Conservation (phyloP, 2,329 filamentous ascomycete genomes). For the Eutypa lata region DNA sequence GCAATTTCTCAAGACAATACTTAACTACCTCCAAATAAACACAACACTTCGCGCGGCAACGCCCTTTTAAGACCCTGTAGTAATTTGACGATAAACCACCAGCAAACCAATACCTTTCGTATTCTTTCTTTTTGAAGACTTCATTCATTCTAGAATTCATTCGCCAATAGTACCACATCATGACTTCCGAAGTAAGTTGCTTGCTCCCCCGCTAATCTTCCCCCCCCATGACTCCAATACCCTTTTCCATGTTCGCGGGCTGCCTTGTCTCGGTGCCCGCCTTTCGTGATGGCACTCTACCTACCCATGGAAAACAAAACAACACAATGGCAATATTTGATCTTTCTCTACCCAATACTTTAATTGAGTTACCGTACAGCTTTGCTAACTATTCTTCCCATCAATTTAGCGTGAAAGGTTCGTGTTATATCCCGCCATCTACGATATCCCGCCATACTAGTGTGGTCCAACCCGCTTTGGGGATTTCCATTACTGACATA, state of each 20-base stretch:
- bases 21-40: background rate
- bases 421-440: slow-evolving; percentile 25
- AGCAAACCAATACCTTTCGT: background rate
- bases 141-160: slow-evolving; percentile 9
- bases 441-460: slow-evolving; percentile 4
- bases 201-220: background rate
- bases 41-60: too few relatives aligned
- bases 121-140: slow-evolving; percentile 3
- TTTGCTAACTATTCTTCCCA: slow-evolving; percentile 26
- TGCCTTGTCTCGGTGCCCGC: slow-evolving; percentile 15
- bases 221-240: background rate
- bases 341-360: slow-evolving; percentile 8
- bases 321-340: slow-evolving; percentile 21
- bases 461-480: slow-evolving; percentile 10
- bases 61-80: too few relatives aligned
- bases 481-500: slow-evolving; percentile 14
- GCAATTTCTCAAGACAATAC: background rate
- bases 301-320: background rate
- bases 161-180: slow-evolving; percentile 19
- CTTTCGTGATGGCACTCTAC: slow-evolving; percentile 3
- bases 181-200: slow-evolving; percentile 30
- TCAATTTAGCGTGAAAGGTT: slow-evolving; percentile 66
- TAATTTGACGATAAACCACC: too few relatives aligned
- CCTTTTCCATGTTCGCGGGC: slow-evolving; percentile 6
- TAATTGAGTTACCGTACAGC: background rate